A percentile compares a stretch with the other conserved stretches of the same genome.
These are phyloP conservation scores for Angomonas desouzai DNA, from an alignment of 208 protist genomes.

Conservation along the genomic window DNA sequence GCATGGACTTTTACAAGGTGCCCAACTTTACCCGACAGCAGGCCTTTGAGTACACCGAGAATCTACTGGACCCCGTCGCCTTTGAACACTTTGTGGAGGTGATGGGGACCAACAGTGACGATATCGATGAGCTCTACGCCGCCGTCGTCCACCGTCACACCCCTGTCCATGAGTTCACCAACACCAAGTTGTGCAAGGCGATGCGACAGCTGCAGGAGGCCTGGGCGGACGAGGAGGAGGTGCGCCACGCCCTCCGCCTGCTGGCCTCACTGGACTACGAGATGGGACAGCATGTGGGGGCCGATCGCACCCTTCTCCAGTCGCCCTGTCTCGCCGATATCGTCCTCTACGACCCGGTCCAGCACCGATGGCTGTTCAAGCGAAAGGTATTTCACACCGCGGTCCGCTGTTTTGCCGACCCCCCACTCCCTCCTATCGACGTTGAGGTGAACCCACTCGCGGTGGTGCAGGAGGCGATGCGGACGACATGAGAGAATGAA, in stretches of 20 bases:
- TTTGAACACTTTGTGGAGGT: conserved; percentile 68
- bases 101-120: conserved; percentile 76
- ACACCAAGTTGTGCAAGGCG: conserved; percentile 63
- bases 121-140: conserved; percentile 72
- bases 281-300: conserved; percentile 29
- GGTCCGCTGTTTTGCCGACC: conserved; percentile 29
- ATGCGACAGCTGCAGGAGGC: conserved; percentile 60
- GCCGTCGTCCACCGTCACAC: conserved; percentile 55
- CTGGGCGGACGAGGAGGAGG: conserved; percentile 16
- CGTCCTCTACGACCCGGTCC: conserved; percentile 74
- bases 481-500: not conserved
- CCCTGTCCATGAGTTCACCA: conserved; percentile 54
- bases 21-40: conserved; percentile 66
- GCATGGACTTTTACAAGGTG: conserved; percentile 68
- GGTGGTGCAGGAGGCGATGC: not conserved
- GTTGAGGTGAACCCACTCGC: not conserved
- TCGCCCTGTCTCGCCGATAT: conserved; percentile 51
- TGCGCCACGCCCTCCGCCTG: conserved; percentile 32
- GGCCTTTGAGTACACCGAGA: conserved; percentile 72
- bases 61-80: conserved; percentile 63
- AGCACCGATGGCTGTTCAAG: conserved; percentile 72
- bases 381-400: conserved; percentile 71
- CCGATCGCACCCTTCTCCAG: conserved; percentile 22
- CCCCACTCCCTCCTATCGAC: not conserved
- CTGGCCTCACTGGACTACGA: conserved; percentile 57